phyloP scores from a whole-genome alignment of 2,329 filamentous ascomycete species.

The Aspergillus piperis region DNA sequence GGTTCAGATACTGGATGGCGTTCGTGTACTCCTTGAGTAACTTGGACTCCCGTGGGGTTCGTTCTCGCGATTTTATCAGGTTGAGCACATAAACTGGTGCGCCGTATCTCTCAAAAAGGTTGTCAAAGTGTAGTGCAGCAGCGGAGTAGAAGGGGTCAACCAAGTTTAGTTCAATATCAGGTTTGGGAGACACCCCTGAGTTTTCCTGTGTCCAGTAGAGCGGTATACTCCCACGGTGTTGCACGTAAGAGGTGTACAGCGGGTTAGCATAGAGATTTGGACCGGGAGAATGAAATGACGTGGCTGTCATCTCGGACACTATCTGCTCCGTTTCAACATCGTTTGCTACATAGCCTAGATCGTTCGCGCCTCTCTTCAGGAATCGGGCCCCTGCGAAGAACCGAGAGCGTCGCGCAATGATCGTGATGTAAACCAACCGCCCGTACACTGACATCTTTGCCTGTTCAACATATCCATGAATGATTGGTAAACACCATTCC shows the following conservation, averaged over 20 bases:
- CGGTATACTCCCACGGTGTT: conserved; percentile 94
- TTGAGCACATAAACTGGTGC: conserved; percentile 90
- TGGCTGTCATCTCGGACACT: conserved; percentile 89
- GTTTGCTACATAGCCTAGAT: conserved; percentile 93
- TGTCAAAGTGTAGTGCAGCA: conserved; percentile 90
- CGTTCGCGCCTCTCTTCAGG: conserved; percentile 90
- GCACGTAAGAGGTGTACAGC: conserved; percentile 92
- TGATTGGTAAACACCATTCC: conserved; percentile 94
- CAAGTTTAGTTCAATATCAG: conserved; percentile 92
- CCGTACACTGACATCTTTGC: conserved; percentile 83
- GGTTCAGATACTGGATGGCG: conserved; percentile 88
- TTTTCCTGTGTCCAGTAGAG: conserved; percentile 97
- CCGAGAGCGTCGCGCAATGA: conserved; percentile 88
- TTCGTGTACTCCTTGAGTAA: conserved; percentile 83
- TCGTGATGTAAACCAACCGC: conserved; percentile 83
- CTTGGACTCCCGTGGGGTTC: conserved; percentile 88
- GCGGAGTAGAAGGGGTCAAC: conserved; percentile 94
- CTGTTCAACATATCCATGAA: conserved; percentile 96
- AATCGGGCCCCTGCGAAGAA: conserved; percentile 95
- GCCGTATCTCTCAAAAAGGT: conserved; percentile 90
- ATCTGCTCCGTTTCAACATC: conserved; percentile 99
- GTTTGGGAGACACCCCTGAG: conserved; percentile 92
- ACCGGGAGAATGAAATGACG: conserved; percentile 91
- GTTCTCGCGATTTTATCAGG: conserved; percentile 83
- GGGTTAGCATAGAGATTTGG: conserved; percentile 83